A percentile compares a stretch with the other conserved stretches of the same genome.
These are phyloP conservation scores for Orobanche coerulescens DNA, from an alignment of 257 asterid genomes.

Conservation along the genomic window DNA sequence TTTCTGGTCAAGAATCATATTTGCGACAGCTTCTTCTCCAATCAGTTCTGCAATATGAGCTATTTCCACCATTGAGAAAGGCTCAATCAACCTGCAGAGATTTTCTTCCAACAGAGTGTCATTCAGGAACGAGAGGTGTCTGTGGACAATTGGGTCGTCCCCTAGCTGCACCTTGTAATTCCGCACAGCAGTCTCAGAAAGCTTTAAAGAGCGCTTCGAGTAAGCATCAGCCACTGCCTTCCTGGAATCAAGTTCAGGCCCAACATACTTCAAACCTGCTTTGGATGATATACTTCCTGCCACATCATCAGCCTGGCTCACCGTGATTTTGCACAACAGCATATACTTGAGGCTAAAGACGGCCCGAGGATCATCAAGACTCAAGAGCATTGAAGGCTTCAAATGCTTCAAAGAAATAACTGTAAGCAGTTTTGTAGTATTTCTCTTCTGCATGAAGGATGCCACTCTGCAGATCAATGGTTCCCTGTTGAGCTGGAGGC, in stretches of 20 bases:
- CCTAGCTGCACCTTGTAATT: conserved; percentile 49
- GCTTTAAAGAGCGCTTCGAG: conserved; percentile 54
- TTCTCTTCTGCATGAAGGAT: conserved; percentile 59
- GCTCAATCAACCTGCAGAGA: conserved; percentile 64
- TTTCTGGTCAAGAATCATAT: conserved; percentile 62
- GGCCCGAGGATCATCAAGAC: conserved; percentile 57
- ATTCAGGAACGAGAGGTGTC: conserved; percentile 57
- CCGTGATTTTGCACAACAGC: conserved; percentile 61
- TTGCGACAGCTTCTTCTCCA: conserved; percentile 50
- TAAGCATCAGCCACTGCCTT: conserved; percentile 59
- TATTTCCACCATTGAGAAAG: conserved; percentile 52
- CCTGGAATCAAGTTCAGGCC: conserved; percentile 57
- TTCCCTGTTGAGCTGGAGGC: conserved; percentile 68
- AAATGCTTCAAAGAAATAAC: conserved; percentile 59
- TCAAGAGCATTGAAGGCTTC: conserved; percentile 60
- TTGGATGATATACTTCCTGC: conserved; percentile 54
- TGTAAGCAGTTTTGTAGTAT: conserved; percentile 58
- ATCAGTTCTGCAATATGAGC: conserved; percentile 53
- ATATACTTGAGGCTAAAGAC: conserved; percentile 53
- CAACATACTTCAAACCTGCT: conserved; percentile 51
- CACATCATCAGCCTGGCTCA: conserved; percentile 55
- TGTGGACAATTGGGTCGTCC: conserved; percentile 60
- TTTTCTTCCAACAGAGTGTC: conserved; percentile 60
- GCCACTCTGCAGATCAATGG: conserved; percentile 53
- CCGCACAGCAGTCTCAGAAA: conserved; percentile 46